Evolutionary conservation across 768 basidiomycete species (phyloP), one percentile per base, ranked within the genome.

Genomic region (Termitomyces sp.): DNA sequence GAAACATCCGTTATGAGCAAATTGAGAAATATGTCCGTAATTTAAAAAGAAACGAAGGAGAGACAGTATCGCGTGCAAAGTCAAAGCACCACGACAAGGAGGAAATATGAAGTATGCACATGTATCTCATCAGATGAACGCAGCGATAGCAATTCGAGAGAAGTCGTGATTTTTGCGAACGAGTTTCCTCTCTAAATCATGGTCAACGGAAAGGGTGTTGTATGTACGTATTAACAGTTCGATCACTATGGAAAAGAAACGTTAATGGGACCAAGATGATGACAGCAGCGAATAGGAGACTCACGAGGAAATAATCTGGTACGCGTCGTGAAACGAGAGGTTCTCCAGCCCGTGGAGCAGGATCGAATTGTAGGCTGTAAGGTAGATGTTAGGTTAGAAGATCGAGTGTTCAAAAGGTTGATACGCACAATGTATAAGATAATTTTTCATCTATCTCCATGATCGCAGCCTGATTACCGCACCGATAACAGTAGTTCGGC

Each of bases 401-500:
- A 25, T 50, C 14, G 12, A 53, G 5, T 35, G 35, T 19, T 16
- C 25, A 52, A 23, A 45, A 53, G 50, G 32, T 12, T 32, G 43
- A 21, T n/a, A 82, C 89, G 51, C 65, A 91, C 90, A 92, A 92
- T 77, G 88, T 92, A 74, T 92, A 93, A 54, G 90, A 91, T 85
- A 92, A 79, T 82, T 94, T 94, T 85, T 94, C 92, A 75, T 99
- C 97, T 73, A 99, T 97, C 74, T 99, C 97, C 87, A 99, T 96
- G 72, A 99, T 99, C 49, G 97, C 97, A 54, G 97, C 97, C 69
- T 98, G 97, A 73, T 99, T 99, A 53, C 97, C 97, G 71, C 97
- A 99, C 71, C 97, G 83, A 80, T 99, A 99, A 76, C 96, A 99
- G 75, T 98, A 99, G 77, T 99, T 99, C 42, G 97, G 97, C 63